phyloP scores from a whole-genome alignment of 768 basidiomycete species.

The Rhodotorula sphaerocarpa region DNA sequence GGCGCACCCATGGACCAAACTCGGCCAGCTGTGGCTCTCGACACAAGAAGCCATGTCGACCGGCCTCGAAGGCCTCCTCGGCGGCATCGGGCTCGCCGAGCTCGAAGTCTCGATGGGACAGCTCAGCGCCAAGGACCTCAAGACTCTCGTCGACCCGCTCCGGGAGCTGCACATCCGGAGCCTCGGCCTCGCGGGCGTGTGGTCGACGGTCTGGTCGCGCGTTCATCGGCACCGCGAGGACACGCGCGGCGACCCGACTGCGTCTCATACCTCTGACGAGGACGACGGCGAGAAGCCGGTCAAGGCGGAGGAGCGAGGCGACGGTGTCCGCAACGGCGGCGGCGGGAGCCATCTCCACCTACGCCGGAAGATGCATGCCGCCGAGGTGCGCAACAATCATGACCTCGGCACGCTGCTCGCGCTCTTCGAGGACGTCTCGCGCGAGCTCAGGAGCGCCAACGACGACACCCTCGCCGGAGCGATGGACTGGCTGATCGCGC shows the following conservation, averaged over 20 bases:
- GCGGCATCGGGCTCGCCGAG: slow-evolving; percentile 9
- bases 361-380: slow-evolving; percentile 6
- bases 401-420: slow-evolving; percentile 42
- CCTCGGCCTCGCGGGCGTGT: slow-evolving; percentile 15
- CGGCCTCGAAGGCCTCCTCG: slow-evolving; percentile 22
- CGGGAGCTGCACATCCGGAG: slow-evolving; percentile 19
- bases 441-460: slow-evolving; percentile 36
- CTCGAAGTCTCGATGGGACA: slow-evolving; percentile 24
- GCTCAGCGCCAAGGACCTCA: slow-evolving; percentile 20
- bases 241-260: no score
- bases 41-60: slow-evolving; percentile 9
- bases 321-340: neutral
- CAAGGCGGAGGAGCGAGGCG: no score
- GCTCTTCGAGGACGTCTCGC: slow-evolving; percentile 30
- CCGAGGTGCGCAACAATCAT: slow-evolving; percentile 36
- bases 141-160: slow-evolving; percentile 2
- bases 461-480: slow-evolving; percentile 35
- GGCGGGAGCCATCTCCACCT: neutral
- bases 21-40: neutral
- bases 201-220: slow-evolving; percentile 9
- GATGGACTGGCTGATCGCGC: slow-evolving; percentile 40
- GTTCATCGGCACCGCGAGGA: no score
- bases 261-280: neutral
- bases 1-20: no score
- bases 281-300: neutral